Conservation (phyloP, 1,284 basidiomycete genomes). For the Ustilago trichophora region DNA sequence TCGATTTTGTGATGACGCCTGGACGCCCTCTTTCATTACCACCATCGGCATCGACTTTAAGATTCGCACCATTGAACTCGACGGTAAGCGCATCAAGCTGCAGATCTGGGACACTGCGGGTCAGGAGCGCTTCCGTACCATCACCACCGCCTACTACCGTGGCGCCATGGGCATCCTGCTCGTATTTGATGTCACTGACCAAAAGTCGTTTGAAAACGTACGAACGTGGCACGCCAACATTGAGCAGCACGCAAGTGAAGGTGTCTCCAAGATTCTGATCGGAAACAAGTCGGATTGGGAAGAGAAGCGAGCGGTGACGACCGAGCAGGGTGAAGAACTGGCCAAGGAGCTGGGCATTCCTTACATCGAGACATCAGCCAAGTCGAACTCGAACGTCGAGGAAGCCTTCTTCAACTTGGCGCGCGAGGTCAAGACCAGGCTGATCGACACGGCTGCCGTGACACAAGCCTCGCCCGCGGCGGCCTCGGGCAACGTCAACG, state of each 20-base stretch:
- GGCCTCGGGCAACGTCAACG: conserved; percentile 45
- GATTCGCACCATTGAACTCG: conserved; percentile 94
- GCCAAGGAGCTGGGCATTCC: conserved; percentile 88
- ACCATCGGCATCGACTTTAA: conserved; percentile 79
- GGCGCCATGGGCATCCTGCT: conserved; percentile 99
- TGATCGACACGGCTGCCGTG: conserved; percentile 76
- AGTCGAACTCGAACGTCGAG: conserved; percentile 96
- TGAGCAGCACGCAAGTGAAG: conserved; percentile 97
- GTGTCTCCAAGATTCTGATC: conserved; percentile 98
- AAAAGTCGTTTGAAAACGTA: conserved; percentile 97
- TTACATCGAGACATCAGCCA: conserved; percentile 98
- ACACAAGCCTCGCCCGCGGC: conserved; percentile 35
- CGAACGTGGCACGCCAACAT: conserved; percentile 99
- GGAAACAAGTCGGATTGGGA: conserved; percentile 99
- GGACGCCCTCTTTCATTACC: conserved; percentile 99
- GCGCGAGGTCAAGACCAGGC: conserved; percentile 79
- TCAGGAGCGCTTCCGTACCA: conserved; percentile 98
- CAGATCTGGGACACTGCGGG: conserved; percentile 99
- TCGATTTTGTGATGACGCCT: conserved; percentile 99
- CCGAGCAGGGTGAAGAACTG: conserved; percentile 77
- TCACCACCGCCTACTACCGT: conserved; percentile 99
- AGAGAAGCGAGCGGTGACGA: conserved; percentile 91
- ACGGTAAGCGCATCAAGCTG: conserved; percentile 93
- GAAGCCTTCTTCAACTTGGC: conserved; percentile 98
- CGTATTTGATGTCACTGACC: conserved; percentile 98